A percentile compares a stretch with the other conserved stretches of the same genome.
These are phyloP conservation scores for Rhododendron molle DNA, from an alignment of 148 eudicot species.

Conservation along the genomic window DNA sequence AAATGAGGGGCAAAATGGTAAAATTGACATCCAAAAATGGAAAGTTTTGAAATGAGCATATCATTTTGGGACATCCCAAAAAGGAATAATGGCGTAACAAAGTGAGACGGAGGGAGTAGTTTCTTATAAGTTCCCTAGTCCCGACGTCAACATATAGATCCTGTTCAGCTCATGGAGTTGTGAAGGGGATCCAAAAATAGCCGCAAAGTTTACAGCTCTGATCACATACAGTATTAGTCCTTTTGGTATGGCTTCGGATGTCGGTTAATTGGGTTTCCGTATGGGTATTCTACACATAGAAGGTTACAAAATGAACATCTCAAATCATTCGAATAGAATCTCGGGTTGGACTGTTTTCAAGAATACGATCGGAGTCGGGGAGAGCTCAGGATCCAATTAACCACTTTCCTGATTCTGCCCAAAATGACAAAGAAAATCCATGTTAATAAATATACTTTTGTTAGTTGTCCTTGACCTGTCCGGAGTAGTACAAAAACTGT, in stretches of 20 bases:
- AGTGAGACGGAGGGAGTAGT: too few species aligned
- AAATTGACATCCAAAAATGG: too few species aligned
- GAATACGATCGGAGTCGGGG: background rate
- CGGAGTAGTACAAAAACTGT: background rate
- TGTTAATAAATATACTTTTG: background rate
- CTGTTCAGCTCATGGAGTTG: background rate
- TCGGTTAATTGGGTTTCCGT: background rate
- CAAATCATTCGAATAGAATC: background rate
- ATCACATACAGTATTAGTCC: too few species aligned
- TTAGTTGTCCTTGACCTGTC: background rate
- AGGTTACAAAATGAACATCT: background rate
- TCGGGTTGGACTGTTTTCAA: background rate
- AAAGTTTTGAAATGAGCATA: too few species aligned
- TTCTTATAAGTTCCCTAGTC: too few species aligned
- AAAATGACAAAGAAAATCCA: background rate
- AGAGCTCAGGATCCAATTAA: background rate
- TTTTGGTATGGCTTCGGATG: background rate
- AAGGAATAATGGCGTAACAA: too few species aligned
- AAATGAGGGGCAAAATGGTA: too few species aligned
- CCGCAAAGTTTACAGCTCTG: background rate
- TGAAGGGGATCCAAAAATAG: background rate
- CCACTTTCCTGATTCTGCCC: background rate
- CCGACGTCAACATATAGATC: too few species aligned
- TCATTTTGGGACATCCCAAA: too few species aligned
- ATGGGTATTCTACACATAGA: background rate